Base-by-base conservation (phyloP, 768 basidiomycete genomes). In the Dacryopinax primogenitus region DNA sequence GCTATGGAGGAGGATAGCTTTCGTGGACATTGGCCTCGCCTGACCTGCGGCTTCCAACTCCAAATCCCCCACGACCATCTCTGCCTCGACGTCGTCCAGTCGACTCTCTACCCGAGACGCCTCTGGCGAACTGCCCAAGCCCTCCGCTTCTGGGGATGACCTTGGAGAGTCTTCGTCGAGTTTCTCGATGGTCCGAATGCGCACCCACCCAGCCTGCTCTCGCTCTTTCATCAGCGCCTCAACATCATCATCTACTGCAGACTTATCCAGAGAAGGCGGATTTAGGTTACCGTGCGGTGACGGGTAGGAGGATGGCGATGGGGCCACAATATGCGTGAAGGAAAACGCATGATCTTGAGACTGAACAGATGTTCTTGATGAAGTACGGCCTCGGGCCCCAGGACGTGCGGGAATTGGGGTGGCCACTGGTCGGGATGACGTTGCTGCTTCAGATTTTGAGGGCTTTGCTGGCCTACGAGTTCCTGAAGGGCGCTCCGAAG, bases 241-340 rank as follows among this genome's bases (percentile, higher is more conserved):
- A n/a, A n/a, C n/a, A 35, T 47, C 85, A 86, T 72, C 81, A 80
- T 73, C 84, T 84, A 63, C 35, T 79, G 76, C 21, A 78, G 72
- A 64, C 41, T 18, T 74, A 77, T 32, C 69, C 63, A 32, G 70
- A 73, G 32, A 33, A 44, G 63, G 33, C 33, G 23, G 23, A 11
- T 62, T 83, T 82, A 41, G 74, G 67, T 37, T 32, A 41, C 15
- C 44, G 61, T 30, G 67, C 9, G 33, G 44, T 30, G 21, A 67
- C 7, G 86, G 84, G 74, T 90, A 90, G 16, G 88, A 90, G 66
- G 85, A 83, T 30, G 86, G 84, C 73, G 84, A 84, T 26, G 88
- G 89, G 1, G 84, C 83, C 68, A 79, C 81, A 36, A 92, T 76
- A 74, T 91, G 88, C 58, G 89, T 92, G 74, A 88, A 92, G 11